phyloP scores from a whole-genome alignment of 2,329 filamentous ascomycete species.

The Berkeleyomyces basicola region DNA sequence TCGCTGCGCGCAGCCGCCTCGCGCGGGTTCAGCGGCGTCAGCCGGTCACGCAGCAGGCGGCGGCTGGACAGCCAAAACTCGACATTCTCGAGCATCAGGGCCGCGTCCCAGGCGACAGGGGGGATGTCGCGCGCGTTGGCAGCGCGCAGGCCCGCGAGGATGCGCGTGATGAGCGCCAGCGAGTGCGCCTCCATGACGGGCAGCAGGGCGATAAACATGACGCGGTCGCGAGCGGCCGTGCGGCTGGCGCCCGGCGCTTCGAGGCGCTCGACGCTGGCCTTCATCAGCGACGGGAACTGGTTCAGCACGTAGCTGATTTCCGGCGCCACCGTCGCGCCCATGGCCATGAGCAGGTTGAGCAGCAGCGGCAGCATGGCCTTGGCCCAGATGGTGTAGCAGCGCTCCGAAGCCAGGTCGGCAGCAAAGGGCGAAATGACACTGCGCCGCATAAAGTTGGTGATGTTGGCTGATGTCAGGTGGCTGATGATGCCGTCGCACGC shows the following conservation, averaged over 20 bases:
- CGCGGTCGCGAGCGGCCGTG: constrained; percentile 28
- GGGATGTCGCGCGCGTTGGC: constrained; percentile 54
- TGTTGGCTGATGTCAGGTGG: constrained; percentile 60
- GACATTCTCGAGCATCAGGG: constrained; percentile 59
- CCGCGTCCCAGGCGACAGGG: constrained; percentile 57
- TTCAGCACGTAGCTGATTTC: constrained; percentile 82
- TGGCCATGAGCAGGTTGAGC: constrained; percentile 68
- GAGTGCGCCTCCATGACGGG: constrained; percentile 65
- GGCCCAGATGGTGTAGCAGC: constrained; percentile 81
- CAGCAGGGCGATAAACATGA: constrained; percentile 55
- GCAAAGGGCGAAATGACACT: constrained; percentile 62
- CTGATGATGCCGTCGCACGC: constrained; percentile 72
- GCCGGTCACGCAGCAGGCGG: constrained; percentile 51
- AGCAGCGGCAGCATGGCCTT: constrained; percentile 76
- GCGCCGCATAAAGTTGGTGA: constrained; percentile 62
- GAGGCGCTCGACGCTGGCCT: constrained; percentile 54
- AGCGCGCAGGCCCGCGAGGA: constrained; percentile 49
- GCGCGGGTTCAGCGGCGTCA: constrained; percentile 55
- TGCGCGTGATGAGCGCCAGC: constrained; percentile 55
- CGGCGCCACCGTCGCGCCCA: constrained; percentile 65
- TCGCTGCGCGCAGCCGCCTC: constrained; percentile 47
- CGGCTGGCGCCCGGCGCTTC: constrained; percentile 41
- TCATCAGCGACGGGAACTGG: constrained; percentile 67
- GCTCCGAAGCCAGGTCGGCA: constrained; percentile 45
- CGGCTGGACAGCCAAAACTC: constrained; percentile 63